Evolutionary conservation across 1,284 basidiomycete genomes (phyloP).

Genomic region (Cerrena zonata): DNA sequence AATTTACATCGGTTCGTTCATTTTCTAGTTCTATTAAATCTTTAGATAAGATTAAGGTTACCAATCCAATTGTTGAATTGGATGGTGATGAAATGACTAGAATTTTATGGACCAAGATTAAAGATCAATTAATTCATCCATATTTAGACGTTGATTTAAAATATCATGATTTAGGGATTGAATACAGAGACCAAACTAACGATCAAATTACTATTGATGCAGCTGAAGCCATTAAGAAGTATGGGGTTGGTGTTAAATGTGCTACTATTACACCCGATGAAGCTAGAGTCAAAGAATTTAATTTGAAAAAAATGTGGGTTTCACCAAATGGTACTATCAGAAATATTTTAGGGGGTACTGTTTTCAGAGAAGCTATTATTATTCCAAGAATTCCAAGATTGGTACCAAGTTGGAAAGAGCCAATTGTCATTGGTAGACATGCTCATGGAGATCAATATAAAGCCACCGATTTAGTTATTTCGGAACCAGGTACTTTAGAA

Average conservation of each 20-base stretch:
- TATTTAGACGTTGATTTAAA: slow-evolving; percentile 95
- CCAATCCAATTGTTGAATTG: slow-evolving; percentile 92
- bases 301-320: slow-evolving; percentile 96
- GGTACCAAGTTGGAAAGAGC: slow-evolving; percentile 93
- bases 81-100: slow-evolving; percentile 97
- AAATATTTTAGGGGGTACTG: slow-evolving; percentile 95
- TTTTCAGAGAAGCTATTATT: slow-evolving; percentile 98
- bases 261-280: slow-evolving; percentile 99
- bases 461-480: slow-evolving; percentile 83
- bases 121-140: slow-evolving; percentile 90
- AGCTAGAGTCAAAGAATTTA: slow-evolving; percentile 89
- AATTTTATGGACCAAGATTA: slow-evolving; percentile 98
- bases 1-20: no score
- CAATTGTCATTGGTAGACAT: slow-evolving; percentile 94
- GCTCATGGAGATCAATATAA: slow-evolving; percentile 97
- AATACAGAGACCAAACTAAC: slow-evolving; percentile 88
- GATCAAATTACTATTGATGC: slow-evolving; percentile 92
- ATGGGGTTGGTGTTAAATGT: slow-evolving; percentile 92
- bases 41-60: slow-evolving; percentile 77
- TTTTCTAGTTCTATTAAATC: no score
- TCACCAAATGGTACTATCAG: slow-evolving; percentile 95
- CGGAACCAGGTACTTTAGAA: slow-evolving; percentile 85
- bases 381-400: slow-evolving; percentile 86
- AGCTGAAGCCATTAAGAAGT: slow-evolving; percentile 84
- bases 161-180: slow-evolving; percentile 94